phyloP scores from a whole-genome alignment of 163 green algal genomes.

The Chlamydomonas reinhardtii region DNA sequence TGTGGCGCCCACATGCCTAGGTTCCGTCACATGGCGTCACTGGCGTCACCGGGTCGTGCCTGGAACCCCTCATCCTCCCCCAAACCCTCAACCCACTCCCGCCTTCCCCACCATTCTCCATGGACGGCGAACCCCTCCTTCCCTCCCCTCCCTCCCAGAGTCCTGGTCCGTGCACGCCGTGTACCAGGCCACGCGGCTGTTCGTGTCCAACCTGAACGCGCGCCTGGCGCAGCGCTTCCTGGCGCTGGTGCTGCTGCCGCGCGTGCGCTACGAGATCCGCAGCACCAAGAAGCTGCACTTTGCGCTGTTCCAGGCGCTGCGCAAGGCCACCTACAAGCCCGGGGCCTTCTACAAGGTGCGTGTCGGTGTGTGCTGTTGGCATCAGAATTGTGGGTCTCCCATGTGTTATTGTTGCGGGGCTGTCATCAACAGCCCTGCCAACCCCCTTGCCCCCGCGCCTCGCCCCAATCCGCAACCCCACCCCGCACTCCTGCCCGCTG shows the following conservation, averaged over 20 bases:
- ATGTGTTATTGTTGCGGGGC: no score
- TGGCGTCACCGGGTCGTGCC: no score
- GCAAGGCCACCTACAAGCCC: conserved; percentile 97
- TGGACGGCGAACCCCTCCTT: no score
- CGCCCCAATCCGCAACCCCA: background rate
- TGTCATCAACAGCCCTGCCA: no score
- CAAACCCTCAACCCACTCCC: no score
- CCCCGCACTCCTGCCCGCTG: background rate
- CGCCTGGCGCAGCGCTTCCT: conserved; percentile 94
- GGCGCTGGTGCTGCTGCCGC: conserved; percentile 86
- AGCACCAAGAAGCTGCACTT: conserved; percentile 90
- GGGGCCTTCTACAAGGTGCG: conserved; percentile 96
- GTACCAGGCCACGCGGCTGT: conserved; percentile 89
- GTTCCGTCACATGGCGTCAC: no score
- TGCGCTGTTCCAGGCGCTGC: conserved; percentile 95
- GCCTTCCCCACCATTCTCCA: no score
- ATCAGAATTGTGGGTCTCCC: no score
- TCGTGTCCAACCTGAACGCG: conserved; percentile 97
- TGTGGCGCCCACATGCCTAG: no score
- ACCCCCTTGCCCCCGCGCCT: no score
- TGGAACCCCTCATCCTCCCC: no score
- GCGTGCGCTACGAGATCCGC: conserved; percentile 69
- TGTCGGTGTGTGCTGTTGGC: no score
- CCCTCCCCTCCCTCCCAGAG: background rate
- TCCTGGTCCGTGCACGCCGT: conserved; percentile 40